phyloP scores from a whole-genome alignment of 2,329 filamentous ascomycete genomes.

The Zelopaecilomyces penicillatus region DNA sequence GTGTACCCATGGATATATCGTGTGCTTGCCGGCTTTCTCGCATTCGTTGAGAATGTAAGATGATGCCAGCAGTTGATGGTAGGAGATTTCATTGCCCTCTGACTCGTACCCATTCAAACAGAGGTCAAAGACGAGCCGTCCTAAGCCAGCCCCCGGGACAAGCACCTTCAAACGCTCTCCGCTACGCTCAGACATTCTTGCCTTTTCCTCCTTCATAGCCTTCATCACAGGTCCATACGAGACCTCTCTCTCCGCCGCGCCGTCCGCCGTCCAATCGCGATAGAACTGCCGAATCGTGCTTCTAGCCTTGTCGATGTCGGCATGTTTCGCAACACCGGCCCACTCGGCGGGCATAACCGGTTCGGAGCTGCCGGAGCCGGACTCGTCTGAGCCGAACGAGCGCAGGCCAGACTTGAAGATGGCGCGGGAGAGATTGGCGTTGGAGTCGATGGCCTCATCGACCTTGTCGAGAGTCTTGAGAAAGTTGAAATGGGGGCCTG shows the following conservation, averaged over 20 bases:
- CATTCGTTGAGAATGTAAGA: constrained; percentile 67
- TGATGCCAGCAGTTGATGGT: constrained; percentile 88
- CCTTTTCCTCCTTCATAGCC: constrained; percentile 48
- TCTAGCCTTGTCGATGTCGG: constrained; percentile 81
- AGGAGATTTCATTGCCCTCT: constrained; percentile 94
- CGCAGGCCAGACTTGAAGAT: constrained; percentile 64
- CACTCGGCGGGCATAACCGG: constrained; percentile 52
- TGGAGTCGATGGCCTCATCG: constrained; percentile 82
- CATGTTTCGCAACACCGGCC: constrained; percentile 59
- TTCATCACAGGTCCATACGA: constrained; percentile 68
- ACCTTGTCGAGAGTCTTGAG: constrained; percentile 69
- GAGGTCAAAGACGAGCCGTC: constrained; percentile 81
- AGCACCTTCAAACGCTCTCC: constrained; percentile 54
- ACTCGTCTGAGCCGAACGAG: constrained; percentile 51
- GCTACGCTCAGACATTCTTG: constrained; percentile 20
- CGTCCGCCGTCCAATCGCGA: constrained; percentile 84
- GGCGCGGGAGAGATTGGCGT: constrained; percentile 71
- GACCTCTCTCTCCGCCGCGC: constrained; percentile 61
- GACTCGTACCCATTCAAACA: constrained; percentile 62
- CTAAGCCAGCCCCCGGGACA: constrained; percentile 83
- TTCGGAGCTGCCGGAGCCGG: constrained; percentile 28
- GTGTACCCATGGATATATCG: constrained; percentile 76
- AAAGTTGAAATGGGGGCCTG: constrained; percentile 72
- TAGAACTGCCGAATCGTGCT: constrained; percentile 92
- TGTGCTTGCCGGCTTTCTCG: constrained; percentile 51